These are phyloP conservation scores for Acanthamoeba divionensis DNA, from an alignment of 208 protist genomes.

Conservation along the genomic window DNA sequence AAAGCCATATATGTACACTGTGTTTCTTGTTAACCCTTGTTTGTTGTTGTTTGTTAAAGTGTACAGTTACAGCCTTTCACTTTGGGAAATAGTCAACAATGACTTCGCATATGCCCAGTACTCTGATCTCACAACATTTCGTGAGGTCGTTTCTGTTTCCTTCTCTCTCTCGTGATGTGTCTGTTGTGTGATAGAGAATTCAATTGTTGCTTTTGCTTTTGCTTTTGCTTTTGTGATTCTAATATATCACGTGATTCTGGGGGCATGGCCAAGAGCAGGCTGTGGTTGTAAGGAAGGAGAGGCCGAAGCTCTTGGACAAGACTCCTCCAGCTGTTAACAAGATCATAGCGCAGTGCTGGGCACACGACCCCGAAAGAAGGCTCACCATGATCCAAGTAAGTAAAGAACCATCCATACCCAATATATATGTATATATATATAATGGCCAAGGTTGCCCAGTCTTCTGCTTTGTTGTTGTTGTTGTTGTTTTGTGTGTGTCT, in stretches of 20 bases:
- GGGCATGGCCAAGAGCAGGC: background rate
- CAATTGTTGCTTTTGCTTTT: background rate
- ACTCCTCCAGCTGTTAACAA: background rate
- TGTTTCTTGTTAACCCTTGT: no score
- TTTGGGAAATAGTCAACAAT: slow-evolving; percentile 18
- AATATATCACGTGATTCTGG: background rate
- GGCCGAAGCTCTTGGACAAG: background rate
- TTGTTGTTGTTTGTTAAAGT: no score
- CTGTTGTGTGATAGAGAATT: background rate
- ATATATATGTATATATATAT: background rate
- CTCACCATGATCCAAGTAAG: slow-evolving; percentile 7
- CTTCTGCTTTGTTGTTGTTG: background rate
- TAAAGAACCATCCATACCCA: background rate
- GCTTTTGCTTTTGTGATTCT: background rate
- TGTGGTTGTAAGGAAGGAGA: background rate
- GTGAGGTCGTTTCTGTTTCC: background rate
- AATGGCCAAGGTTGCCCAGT: background rate
- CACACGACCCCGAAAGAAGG: background rate
- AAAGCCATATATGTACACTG: no score
- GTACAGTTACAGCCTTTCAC: background rate
- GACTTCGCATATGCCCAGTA: background rate
- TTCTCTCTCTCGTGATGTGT: background rate
- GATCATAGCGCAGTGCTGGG: background rate
- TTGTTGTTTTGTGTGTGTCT: background rate
- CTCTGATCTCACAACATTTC: background rate